These are phyloP conservation scores for Choanephora cucurbitarum DNA, from an alignment of 371 early-diverging fungal species.

Conservation along the genomic window DNA sequence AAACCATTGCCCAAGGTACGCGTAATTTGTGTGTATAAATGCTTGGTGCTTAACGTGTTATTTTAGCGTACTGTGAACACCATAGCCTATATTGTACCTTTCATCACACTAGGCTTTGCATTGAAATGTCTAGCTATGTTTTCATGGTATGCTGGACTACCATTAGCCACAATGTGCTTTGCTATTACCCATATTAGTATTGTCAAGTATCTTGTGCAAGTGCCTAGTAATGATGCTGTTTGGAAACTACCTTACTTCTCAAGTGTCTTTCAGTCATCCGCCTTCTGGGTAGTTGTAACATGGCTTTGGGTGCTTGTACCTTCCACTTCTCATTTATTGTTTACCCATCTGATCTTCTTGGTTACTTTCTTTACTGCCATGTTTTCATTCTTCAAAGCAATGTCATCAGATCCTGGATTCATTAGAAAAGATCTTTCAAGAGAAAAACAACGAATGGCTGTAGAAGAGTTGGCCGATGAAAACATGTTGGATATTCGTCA, in stretches of 20 bases:
- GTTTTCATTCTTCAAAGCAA: constrained; percentile 74
- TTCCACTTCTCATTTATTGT: constrained; percentile 62
- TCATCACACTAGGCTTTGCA: constrained; percentile 59
- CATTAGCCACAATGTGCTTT: constrained; percentile 57
- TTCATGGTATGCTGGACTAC: constrained; percentile 81
- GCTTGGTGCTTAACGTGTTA: no score
- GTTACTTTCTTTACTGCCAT: constrained; percentile 56
- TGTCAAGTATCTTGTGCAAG: constrained; percentile 60
- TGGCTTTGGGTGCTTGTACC: constrained; percentile 54
- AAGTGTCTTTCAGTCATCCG: constrained; percentile 83
- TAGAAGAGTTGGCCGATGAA: constrained; percentile 72
- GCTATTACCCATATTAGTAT: constrained; percentile 63
- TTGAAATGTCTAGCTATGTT: constrained; percentile 61
- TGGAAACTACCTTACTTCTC: constrained; percentile 82
- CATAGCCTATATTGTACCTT: constrained; percentile 74
- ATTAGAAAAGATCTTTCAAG: constrained; percentile 51
- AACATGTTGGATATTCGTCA: constrained; percentile 71
- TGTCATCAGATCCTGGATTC: constrained; percentile 84
- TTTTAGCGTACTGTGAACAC: constrained; percentile 61
- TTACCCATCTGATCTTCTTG: constrained; percentile 66
- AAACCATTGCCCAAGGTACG: constrained; percentile 47
- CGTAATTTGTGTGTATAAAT: no score
- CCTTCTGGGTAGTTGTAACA: constrained; percentile 65
- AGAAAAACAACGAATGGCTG: constrained; percentile 48
- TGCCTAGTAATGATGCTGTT: constrained; percentile 58